phyloP scores from a whole-genome alignment of 352 stramenopile species.

The Blastocystis sp. region DNA sequence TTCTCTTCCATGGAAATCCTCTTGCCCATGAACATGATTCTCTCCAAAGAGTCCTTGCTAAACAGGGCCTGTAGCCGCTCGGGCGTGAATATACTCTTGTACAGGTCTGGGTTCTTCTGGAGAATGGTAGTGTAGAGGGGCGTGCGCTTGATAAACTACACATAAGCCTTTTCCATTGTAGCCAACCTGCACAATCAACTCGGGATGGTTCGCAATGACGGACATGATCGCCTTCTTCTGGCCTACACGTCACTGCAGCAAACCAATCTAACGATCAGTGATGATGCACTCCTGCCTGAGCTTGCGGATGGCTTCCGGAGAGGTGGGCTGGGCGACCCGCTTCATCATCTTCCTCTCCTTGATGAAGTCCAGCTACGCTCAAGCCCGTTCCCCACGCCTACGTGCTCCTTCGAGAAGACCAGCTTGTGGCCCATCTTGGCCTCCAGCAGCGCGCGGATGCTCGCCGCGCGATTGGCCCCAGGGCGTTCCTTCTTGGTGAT shows the following conservation, averaged over 20 bases:
- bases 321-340: not conserved
- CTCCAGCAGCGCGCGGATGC: not conserved
- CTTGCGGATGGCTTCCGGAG: not conserved
- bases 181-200: not conserved
- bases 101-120: conserved; percentile 18
- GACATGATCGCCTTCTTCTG: not conserved
- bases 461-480: not conserved
- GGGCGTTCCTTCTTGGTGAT: not conserved
- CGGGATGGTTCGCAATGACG: not conserved
- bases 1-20: not conserved
- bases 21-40: not conserved
- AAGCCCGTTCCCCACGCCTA: not conserved
- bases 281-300: not conserved
- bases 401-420: not conserved
- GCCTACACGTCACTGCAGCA: not conserved
- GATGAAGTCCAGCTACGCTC: conserved; percentile 9
- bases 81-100: conserved; percentile 12
- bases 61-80: conserved; percentile 20
- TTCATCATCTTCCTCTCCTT: not conserved
- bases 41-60: conserved; percentile 1
- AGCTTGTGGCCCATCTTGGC: not conserved
- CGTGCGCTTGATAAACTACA: not conserved
- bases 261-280: not conserved
- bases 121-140: not conserved
- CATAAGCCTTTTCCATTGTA: not conserved